A percentile compares a stretch with the other conserved stretches of the same genome.
Evolutionary conservation across 176 grass and related monocot species (phyloP).

Genomic region (Oryza punctata): DNA sequence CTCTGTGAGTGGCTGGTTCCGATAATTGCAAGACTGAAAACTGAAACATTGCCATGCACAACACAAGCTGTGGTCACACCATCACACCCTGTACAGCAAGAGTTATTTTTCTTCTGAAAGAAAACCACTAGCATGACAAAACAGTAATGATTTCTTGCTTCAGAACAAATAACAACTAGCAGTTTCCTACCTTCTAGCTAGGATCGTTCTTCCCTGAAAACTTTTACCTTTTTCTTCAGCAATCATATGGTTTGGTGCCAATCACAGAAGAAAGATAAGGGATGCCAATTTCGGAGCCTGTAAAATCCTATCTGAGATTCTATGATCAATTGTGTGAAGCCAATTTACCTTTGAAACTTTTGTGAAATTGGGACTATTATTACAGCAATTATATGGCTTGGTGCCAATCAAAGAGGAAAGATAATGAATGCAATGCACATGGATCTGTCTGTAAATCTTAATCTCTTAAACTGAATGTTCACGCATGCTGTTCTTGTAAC

Average conservation of each 20-base stretch:
- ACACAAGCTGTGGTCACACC: slow-evolving; percentile 22
- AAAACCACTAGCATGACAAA: slow-evolving; percentile 24
- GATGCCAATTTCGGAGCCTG: background rate
- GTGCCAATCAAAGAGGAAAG: background rate
- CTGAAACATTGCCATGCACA: slow-evolving; percentile 28
- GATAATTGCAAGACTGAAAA: slow-evolving; percentile 36
- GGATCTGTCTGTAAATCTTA: background rate
- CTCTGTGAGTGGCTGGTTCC: background rate
- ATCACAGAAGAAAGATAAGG: too few relatives aligned
- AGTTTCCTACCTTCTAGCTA: background rate
- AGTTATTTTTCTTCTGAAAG: slow-evolving; percentile 33
- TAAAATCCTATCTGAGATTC: background rate
- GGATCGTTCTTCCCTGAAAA: slow-evolving; percentile 32
- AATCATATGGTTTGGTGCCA: too few relatives aligned
- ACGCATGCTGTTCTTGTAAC: background rate
- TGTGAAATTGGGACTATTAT: background rate
- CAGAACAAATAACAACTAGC: slow-evolving; percentile 21
- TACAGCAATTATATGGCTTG: background rate
- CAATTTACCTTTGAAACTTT: background rate
- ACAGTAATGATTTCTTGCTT: slow-evolving; percentile 37
- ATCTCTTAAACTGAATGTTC: background rate
- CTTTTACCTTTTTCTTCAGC: background rate
- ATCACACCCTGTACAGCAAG: slow-evolving; percentile 24
- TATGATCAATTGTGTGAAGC: background rate
- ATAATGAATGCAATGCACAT: background rate